Evolutionary conservation across 108 stramenopile genomes (phyloP), one percentile per base, ranked within the genome.

Genomic region (Cyclostephanos tholiformis): DNA sequence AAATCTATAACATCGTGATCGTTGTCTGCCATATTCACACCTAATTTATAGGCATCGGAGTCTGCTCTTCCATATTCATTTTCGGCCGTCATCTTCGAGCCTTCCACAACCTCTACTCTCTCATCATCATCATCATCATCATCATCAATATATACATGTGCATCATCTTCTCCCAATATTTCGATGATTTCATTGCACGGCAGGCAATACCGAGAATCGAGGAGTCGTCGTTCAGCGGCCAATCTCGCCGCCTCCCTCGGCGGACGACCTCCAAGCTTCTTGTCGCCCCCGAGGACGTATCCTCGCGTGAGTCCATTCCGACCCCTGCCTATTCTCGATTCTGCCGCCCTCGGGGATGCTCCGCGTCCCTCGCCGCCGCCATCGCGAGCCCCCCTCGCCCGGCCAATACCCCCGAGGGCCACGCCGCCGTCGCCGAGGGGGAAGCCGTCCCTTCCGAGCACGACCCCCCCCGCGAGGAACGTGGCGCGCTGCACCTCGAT

Each of bases 401-500:
- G 3, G 12, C 63, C 71, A 6, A 17, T 41, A 11, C 63, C 61
- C 25, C 71, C 71, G 22, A 71, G 30, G 20, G 41, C 16, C 23
- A 49, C 27, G 13, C 43, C 56, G 25, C n/a, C 63, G 12, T 38
- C 68, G 2, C 64, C 67, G 60, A 84, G 67, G 2, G 81, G 77
- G 71, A 86, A 86, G 9, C 83, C 80, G 19, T 76, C 26, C 38
- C 69, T 59, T 63, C 82, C 77, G 29, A 78, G 44, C 17, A 82
- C 77, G 19, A 75, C 70, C 19, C 88, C 79, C 44, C 46, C 70
- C 5, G 76, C 60, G 63, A 88, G 62, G 52, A 79, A 81, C 36
- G 60, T 41, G 0, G 77, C 80, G 78, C 88, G 87, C 74, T 91
- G 83, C 55, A 87, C 87, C 35, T 85, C 79, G 46, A 95, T 91